Percentiles rank a stretch among this genome's conserved stretches.
Conservation (phyloP, 2,329 filamentous ascomycete species). For the Colletotrichum siamense region DNA sequence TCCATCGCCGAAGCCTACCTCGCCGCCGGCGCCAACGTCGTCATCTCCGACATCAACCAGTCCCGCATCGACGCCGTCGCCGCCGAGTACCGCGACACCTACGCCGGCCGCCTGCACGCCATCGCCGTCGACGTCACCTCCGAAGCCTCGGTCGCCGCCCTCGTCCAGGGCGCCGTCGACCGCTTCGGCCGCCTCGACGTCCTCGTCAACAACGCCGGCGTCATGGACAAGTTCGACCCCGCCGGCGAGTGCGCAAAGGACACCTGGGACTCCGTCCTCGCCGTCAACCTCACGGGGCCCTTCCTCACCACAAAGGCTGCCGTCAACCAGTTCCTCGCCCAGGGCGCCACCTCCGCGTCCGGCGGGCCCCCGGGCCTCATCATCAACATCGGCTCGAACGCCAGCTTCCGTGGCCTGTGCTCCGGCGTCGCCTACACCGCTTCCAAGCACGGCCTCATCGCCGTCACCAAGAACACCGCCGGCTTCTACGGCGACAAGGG, state of each 20-base stretch:
- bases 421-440: conserved; percentile 55
- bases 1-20: conserved; percentile 35
- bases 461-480: conserved; percentile 63
- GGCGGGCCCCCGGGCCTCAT: conserved; percentile 23
- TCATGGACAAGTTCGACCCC: conserved; percentile 63
- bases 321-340: conserved; percentile 52
- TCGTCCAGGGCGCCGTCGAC: conserved; percentile 14
- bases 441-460: conserved; percentile 59
- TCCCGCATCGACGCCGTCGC: conserved; percentile 11
- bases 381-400: conserved; percentile 28
- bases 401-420: conserved; percentile 7
- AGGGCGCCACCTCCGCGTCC: conserved; percentile 24
- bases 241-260: conserved; percentile 51
- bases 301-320: conserved; percentile 58
- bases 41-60: conserved; percentile 35
- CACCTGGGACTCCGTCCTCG: conserved; percentile 60
- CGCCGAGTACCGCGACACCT: conserved; percentile 15
- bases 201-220: conserved; percentile 63
- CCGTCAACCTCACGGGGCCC: conserved; percentile 62
- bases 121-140: conserved; percentile 14
- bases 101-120: conserved; percentile 12
- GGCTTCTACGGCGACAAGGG: conserved; percentile 59
- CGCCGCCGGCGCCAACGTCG: conserved; percentile 34
- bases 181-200: conserved; percentile 46
- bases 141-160: conserved; percentile 6